Base-by-base conservation (phyloP, 2,329 filamentous ascomycete species). In the Lachnellula subtilissima region DNA sequence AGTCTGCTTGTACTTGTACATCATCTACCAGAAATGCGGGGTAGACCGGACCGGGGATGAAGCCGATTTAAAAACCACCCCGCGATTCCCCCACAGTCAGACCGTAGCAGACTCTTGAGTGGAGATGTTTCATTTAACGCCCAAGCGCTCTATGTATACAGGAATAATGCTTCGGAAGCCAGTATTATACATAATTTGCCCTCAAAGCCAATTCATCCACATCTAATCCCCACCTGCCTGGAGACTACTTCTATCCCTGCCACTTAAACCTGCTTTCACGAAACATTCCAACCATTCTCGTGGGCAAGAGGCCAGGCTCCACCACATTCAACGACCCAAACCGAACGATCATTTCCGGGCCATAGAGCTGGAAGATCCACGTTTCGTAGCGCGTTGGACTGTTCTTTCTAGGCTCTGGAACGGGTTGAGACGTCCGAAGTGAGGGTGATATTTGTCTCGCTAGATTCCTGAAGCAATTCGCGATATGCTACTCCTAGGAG, bases 291-390 rank as follows among this genome's bases (percentile, higher is more conserved):
- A 75, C 67, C 63, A 75, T 62, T 3, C 73, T 72, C 61, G 72
- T 71, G 5, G 75, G 74, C 55, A 77, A 58, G 50, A 76, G 52
- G 1, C 72, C 71, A 47, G 67, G 64, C 55, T 75, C 72, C 4
- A 74, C 73, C 49, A 76, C 65, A 37, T 67, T 67, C 55, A 75
- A 54, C 1, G 72, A 71, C 0, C 74, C 74, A 67, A 76, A 76
- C 36, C 64, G 64, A 53, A 69, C 63, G 45, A 69, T 68, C 66
- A 76, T 70, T 51, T 75, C 73, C n/a, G 65, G 61, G 0, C 65
- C 70, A 65, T 76, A 75, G 23, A 76, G 60, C 53, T 65, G 61
- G 46, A 66, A 64, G 6, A 73, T 65, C 74, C 73, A 76, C 55
- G n/a, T 15, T 5, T 40, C 37, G 37, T 40, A 40, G 3, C 1